phyloP scores from a whole-genome alignment of 306 rosid genomes.

The Corylus avellana region DNA sequence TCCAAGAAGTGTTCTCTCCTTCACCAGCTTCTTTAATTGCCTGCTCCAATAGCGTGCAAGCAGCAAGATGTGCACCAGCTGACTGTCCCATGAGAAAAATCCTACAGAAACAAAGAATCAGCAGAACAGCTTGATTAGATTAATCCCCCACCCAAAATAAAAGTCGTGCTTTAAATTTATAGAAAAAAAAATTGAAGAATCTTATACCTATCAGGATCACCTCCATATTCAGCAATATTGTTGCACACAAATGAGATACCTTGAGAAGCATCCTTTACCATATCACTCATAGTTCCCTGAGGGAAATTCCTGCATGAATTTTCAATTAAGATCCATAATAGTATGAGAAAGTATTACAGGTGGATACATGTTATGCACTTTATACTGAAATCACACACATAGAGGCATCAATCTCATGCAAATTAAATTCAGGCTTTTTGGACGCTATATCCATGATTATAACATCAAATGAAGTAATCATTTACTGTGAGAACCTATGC shows the following conservation, averaged over 20 bases:
- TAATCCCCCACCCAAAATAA: background rate
- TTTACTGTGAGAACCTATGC: background rate
- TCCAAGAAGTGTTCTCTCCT: slow-evolving; percentile 81
- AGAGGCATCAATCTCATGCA: background rate
- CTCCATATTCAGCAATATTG: slow-evolving; percentile 89
- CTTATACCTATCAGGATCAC: slow-evolving; percentile 74
- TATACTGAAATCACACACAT: slow-evolving; percentile 2
- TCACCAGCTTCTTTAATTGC: slow-evolving; percentile 91
- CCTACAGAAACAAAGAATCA: slow-evolving; percentile 40
- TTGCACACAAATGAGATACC: slow-evolving; percentile 92
- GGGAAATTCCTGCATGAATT: slow-evolving; percentile 79
- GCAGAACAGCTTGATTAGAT: slow-evolving; percentile 23
- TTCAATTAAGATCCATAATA: slow-evolving; percentile 2
- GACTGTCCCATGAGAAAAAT: slow-evolving; percentile 97
- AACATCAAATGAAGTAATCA: background rate
- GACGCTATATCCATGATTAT: background rate
- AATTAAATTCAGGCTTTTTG: background rate
- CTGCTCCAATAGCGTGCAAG: slow-evolving; percentile 75
- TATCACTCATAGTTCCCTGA: slow-evolving; percentile 88
- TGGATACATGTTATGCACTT: slow-evolving; percentile 8
- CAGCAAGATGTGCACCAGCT: slow-evolving; percentile 98
- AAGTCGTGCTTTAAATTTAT: background rate
- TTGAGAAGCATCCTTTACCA: slow-evolving; percentile 80
- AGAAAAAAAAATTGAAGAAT: background rate
- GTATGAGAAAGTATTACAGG: slow-evolving; percentile 17